These are phyloP conservation scores for Pythium utonaiense DNA, from an alignment of 352 stramenopile genomes.

Conservation along the genomic window DNA sequence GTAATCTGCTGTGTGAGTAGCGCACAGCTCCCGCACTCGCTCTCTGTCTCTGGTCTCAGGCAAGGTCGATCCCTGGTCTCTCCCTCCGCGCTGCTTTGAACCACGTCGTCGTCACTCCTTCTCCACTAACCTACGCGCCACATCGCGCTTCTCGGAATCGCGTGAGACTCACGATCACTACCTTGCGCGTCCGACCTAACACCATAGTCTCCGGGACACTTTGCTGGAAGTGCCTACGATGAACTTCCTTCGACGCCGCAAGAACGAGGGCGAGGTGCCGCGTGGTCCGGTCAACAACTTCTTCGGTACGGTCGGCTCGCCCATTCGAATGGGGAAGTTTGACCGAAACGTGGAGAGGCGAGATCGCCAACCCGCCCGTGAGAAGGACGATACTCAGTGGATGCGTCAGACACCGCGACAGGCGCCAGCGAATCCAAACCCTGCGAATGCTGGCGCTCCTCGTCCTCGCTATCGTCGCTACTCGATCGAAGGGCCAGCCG, in stretches of 20 bases:
- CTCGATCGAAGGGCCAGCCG: background rate
- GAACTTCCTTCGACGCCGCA: constrained; percentile 47
- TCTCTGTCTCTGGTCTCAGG: background rate
- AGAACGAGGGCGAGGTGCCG: constrained; percentile 15
- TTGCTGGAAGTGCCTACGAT: too few species aligned
- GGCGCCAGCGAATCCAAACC: background rate
- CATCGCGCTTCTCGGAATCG: background rate
- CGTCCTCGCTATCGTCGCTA: background rate
- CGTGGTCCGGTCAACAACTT: constrained; percentile 45
- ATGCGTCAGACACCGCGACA: background rate
- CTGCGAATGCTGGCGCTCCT: background rate
- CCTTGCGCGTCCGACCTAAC: too few species aligned
- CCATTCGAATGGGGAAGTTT: constrained; percentile 60
- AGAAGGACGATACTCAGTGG: constrained; percentile 5
- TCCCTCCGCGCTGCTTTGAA: background rate
- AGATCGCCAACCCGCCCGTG: background rate
- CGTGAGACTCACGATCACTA: too few species aligned
- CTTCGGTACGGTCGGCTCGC: constrained; percentile 67
- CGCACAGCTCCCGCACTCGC: background rate
- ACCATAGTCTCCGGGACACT: too few species aligned
- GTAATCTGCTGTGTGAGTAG: background rate
- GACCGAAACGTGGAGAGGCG: constrained; percentile 25
- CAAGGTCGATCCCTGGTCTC: background rate
- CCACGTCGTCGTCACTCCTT: background rate
- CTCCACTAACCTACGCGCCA: background rate